phyloP scores from a whole-genome alignment of 2,329 filamentous ascomycete species.

The Fusarium cyanostomum region DNA sequence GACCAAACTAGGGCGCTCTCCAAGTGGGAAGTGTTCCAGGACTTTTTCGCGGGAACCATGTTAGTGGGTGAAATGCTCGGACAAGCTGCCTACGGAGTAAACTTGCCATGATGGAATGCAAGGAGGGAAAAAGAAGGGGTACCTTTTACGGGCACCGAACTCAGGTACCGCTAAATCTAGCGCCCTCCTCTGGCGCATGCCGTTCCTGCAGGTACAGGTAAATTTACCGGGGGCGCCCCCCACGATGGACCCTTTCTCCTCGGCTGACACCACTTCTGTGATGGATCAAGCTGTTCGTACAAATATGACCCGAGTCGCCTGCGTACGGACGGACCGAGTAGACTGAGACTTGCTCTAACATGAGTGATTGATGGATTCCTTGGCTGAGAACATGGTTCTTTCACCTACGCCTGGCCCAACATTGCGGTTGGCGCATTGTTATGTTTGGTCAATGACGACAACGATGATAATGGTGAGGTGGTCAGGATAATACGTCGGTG shows the following conservation, averaged over 20 bases:
- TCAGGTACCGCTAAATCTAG: slow-evolving; percentile 38
- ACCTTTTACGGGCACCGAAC: slow-evolving; percentile 24
- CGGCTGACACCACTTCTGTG: background rate
- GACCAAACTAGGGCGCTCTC: slow-evolving; percentile 17
- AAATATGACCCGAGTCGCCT: no score
- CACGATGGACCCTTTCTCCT: background rate
- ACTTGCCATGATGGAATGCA: slow-evolving; percentile 17
- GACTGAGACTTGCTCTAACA: background rate
- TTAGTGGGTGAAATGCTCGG: slow-evolving; percentile 13
- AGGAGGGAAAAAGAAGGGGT: slow-evolving; percentile 22
- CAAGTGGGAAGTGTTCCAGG: slow-evolving; percentile 15
- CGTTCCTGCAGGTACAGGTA: slow-evolving; percentile 46
- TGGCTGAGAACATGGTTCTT: background rate
- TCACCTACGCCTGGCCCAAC: background rate
- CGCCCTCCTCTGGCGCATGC: slow-evolving; percentile 23
- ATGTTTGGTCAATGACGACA: slow-evolving; percentile 6
- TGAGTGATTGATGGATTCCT: no score
- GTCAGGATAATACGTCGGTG: background rate
- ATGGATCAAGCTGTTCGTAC: no score
- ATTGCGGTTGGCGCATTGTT: slow-evolving; percentile 7
- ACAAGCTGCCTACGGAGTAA: background rate
- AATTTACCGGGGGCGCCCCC: slow-evolving; percentile 15
- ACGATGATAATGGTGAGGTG: slow-evolving; percentile 1
- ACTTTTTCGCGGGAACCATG: slow-evolving; percentile 6
- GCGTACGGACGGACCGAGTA: background rate